Conservation (phyloP, 2,329 filamentous ascomycete species). For the Thielaviopsis populi region DNA sequence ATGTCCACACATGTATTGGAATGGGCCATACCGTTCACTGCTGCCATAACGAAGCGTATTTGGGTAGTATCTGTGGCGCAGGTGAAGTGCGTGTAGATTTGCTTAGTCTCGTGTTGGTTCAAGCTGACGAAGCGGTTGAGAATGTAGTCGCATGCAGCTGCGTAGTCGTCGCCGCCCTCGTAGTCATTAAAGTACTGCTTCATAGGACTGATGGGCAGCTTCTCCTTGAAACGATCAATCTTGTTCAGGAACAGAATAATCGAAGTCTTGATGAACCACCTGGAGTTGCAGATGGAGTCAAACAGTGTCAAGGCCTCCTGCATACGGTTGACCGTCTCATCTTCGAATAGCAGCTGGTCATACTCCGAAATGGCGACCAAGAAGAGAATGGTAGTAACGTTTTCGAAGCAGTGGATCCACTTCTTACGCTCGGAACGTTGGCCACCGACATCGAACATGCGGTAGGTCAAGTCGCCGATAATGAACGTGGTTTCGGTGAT, state of each 20-base stretch:
- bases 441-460: constrained; percentile 95
- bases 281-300: constrained; percentile 74
- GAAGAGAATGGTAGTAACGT: constrained; percentile 93
- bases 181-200: constrained; percentile 83
- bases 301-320: constrained; percentile 77
- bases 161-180: constrained; percentile 91
- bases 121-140: constrained; percentile 95
- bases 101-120: constrained; percentile 98
- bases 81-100: constrained; percentile 99
- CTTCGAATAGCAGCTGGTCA: constrained; percentile 88
- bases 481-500: constrained; percentile 95
- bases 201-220: constrained; percentile 68
- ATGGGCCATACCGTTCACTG: constrained; percentile 72
- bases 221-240: constrained; percentile 79
- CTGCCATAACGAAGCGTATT: constrained; percentile 98
- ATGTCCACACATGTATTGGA: not conserved
- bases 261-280: constrained; percentile 82
- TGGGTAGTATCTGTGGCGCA: constrained; percentile 98
- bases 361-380: constrained; percentile 94
- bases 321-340: constrained; percentile 93
- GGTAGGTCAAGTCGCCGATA: constrained; percentile 84
- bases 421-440: constrained; percentile 96
- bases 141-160: constrained; percentile 94
- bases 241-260: constrained; percentile 86
- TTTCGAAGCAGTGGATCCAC: constrained; percentile 99